Evolutionary conservation across 148 eudicot species (phyloP).

Genomic region (Rhododendron molle): DNA sequence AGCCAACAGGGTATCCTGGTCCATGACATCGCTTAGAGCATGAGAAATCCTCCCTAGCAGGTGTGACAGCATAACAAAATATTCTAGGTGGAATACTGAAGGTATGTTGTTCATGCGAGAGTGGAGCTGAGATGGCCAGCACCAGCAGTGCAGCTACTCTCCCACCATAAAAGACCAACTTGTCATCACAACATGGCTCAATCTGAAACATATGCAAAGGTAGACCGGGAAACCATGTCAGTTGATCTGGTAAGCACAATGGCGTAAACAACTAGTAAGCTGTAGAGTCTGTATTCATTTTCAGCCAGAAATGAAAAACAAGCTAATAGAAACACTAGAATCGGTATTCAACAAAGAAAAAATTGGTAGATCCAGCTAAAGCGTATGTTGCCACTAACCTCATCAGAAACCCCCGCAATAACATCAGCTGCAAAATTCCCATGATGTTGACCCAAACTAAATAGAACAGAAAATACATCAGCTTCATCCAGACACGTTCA

Average conservation of each 20-base stretch:
- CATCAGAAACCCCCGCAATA: conserved; percentile 32
- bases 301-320: not conserved
- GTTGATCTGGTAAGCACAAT: conserved; percentile 1
- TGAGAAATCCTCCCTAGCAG: conserved; percentile 60
- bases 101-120: conserved; percentile 37
- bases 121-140: conserved; percentile 75
- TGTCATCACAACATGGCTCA: conserved; percentile 40
- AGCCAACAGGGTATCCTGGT: conserved; percentile 45
- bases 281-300: not conserved
- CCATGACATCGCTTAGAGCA: conserved; percentile 50
- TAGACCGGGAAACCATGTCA: conserved; percentile 4
- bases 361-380: not conserved
- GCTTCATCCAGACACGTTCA: conserved; percentile 64
- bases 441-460: conserved; percentile 53
- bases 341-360: not conserved
- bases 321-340: not conserved
- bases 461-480: conserved; percentile 43
- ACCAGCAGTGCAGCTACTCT: conserved; percentile 55
- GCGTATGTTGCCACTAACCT: conserved; percentile 34
- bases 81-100: conserved; percentile 43
- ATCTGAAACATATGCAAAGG: conserved; percentile 40
- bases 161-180: conserved; percentile 38
- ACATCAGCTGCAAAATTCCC: conserved; percentile 48
- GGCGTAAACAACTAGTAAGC: not conserved
- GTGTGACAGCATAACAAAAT: conserved; percentile 65